Base-by-base conservation (phyloP, 2,329 filamentous ascomycete species). In the Chalaropsis ovoidea region DNA sequence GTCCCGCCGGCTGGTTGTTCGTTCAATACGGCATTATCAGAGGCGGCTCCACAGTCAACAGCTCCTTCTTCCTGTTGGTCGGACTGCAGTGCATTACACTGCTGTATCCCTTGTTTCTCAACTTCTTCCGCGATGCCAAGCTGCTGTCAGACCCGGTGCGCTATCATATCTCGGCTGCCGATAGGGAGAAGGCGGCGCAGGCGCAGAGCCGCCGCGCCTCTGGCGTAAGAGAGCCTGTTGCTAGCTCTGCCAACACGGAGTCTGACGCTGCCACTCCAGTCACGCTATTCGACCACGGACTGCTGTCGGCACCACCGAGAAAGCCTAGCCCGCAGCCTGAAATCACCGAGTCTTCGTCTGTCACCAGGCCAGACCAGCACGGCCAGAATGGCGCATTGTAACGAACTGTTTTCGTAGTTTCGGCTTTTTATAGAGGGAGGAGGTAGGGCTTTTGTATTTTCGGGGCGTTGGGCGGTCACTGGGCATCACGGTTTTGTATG, bases 1-100 rank as follows among this genome's bases (percentile, higher is more conserved):
- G 89, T 1, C 87, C 89, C 11, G 87, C 85, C 0, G 83, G 86
- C 65, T 88, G 90, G 71, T 88, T 89, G 0, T 89, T 89, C 42
- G 80, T 91, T 64, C 80, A 90, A 68, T 90, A 88, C 67, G 86
- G 78, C 60, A 86, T 89, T 49, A 79, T 86, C 24, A 78, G 82
- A 65, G 71, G 75, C 43, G 81, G 81, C n/a, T 81, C 84, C 17
- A 78, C 79, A 60, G 85, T 88, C 11, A 83, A 83, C 13, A 80
- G 81, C 42, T 83, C 86, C 0, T 88, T 88, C 72, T 75, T 83
- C 41, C 78, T 91, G 3, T 82, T 89, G 1, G 75, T 87, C 2
- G 78, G 75, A 2, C 72, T 84, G 31, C 75, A 82, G 61, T 75
- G 76, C 0, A 72, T 78, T 27, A 77, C 78, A 22, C 73, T 79